Conservation (phyloP, 805 yeast genomes). For the Schizosaccharomyces japonicus region DNA sequence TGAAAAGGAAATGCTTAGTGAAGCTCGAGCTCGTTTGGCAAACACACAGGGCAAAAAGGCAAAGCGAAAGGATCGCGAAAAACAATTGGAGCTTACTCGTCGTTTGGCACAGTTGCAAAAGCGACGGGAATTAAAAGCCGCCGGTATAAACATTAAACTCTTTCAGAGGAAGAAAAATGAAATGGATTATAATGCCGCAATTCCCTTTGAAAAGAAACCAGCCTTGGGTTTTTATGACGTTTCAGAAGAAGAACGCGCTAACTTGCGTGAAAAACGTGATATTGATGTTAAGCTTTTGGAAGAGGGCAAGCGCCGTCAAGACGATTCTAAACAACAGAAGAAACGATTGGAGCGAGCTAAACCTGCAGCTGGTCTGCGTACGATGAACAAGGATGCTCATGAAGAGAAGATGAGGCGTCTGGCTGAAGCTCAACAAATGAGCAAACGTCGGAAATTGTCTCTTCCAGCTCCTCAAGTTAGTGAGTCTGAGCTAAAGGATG, state of each 20-base stretch:
- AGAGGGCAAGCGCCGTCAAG: slow-evolving; percentile 7
- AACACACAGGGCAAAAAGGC: slow-evolving; percentile 91
- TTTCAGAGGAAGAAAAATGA: slow-evolving; percentile 13
- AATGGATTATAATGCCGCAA: slow-evolving; percentile 63
- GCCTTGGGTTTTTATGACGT: slow-evolving; percentile 46
- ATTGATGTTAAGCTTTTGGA: neutral
- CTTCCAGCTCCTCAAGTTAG: slow-evolving; percentile 18
- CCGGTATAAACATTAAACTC: slow-evolving; percentile 30
- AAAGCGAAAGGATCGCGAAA: slow-evolving; percentile 64
- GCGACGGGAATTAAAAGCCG: slow-evolving; percentile 56
- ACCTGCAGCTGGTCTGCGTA: neutral
- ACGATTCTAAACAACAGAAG: slow-evolving; percentile 9
- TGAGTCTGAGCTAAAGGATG: slow-evolving; percentile 15
- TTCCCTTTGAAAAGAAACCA: slow-evolving; percentile 55
- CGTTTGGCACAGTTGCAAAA: slow-evolving; percentile 55
- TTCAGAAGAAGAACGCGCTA: slow-evolving; percentile 24
- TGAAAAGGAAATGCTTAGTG: slow-evolving; percentile 78
- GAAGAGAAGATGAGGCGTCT: slow-evolving; percentile 3
- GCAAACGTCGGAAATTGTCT: slow-evolving; percentile 19
- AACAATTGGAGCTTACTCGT: slow-evolving; percentile 55
- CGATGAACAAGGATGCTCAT: neutral
- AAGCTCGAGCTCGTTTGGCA: slow-evolving; percentile 75
- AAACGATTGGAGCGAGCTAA: slow-evolving; percentile 6
- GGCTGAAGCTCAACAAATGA: slow-evolving; percentile 14
- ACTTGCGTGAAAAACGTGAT: neutral